These are phyloP conservation scores for Colletotrichum lini DNA, from an alignment of 2,329 filamentous ascomycete genomes.

Conservation along the genomic window DNA sequence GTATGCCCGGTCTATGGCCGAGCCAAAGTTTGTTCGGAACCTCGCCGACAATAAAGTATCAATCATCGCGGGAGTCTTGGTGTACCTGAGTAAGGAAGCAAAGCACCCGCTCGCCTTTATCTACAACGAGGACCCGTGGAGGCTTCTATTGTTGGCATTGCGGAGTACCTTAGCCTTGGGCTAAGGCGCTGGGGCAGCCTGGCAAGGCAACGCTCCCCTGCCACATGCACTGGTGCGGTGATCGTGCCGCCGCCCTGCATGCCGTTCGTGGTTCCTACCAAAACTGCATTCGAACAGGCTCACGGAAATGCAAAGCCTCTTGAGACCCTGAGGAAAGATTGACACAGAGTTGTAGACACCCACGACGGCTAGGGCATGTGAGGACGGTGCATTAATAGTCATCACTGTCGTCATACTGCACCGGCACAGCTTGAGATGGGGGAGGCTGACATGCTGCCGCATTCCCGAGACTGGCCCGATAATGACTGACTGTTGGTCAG, in stretches of 20 bases:
- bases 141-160: constrained; percentile 40
- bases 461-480: constrained; percentile 2
- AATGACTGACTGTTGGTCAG: constrained; percentile 1
- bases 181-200: constrained; percentile 27
- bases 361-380: constrained; percentile 2
- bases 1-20: constrained; percentile 32
- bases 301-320: not conserved
- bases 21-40: constrained; percentile 24
- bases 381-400: not conserved
- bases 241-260: constrained; percentile 30
- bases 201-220: constrained; percentile 38
- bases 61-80: constrained; percentile 21
- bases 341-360: constrained; percentile 4
- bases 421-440: not conserved
- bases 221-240: constrained; percentile 9
- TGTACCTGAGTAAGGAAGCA: not conserved
- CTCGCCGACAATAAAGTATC: constrained; percentile 6
- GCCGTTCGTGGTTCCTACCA: constrained; percentile 19
- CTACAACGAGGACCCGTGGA: constrained; percentile 8
- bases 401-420: constrained; percentile 10
- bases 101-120: constrained; percentile 2
- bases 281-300: constrained; percentile 5
- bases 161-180: constrained; percentile 31
- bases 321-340: not conserved
- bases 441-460: not conserved